phyloP scores from a whole-genome alignment of 2,329 filamentous ascomycete species.

The Magnaporthales sp. region DNA sequence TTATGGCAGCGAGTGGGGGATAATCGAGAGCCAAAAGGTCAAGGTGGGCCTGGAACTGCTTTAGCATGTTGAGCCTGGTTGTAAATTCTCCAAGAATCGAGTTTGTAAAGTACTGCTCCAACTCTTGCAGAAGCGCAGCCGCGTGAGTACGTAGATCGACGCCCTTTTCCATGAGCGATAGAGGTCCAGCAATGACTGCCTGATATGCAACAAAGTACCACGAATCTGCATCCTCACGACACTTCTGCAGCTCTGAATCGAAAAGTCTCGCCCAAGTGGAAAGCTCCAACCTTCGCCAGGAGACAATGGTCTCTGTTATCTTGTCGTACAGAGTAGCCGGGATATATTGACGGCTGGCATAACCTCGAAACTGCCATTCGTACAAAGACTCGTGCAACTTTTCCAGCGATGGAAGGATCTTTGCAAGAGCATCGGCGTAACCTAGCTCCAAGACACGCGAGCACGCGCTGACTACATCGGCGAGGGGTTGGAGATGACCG shows the following conservation, averaged over 20 bases:
- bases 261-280: conserved; percentile 87
- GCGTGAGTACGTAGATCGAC: conserved; percentile 55
- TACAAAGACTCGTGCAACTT: conserved; percentile 78
- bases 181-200: conserved; percentile 68
- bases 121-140: conserved; percentile 60
- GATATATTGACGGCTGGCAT: conserved; percentile 73
- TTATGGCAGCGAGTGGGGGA: conserved; percentile 47
- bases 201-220: conserved; percentile 99
- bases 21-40: conserved; percentile 51
- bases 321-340: conserved; percentile 64
- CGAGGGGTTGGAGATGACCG: conserved; percentile 64
- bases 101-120: conserved; percentile 70
- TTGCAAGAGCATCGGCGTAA: conserved; percentile 77
- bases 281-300: conserved; percentile 85
- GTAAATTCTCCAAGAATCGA: conserved; percentile 77
- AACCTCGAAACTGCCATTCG: conserved; percentile 83
- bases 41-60: conserved; percentile 57
- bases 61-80: conserved; percentile 62
- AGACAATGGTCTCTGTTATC: conserved; percentile 72
- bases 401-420: conserved; percentile 78
- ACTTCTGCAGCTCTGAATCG: conserved; percentile 72
- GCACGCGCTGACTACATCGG: conserved; percentile 69
- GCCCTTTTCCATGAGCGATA: conserved; percentile 50
- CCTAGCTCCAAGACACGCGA: conserved; percentile 66
- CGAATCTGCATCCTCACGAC: conserved; percentile 66